These are phyloP conservation scores for Camillea tinctor DNA, from an alignment of 2,329 filamentous ascomycete genomes.

Conservation along the genomic window DNA sequence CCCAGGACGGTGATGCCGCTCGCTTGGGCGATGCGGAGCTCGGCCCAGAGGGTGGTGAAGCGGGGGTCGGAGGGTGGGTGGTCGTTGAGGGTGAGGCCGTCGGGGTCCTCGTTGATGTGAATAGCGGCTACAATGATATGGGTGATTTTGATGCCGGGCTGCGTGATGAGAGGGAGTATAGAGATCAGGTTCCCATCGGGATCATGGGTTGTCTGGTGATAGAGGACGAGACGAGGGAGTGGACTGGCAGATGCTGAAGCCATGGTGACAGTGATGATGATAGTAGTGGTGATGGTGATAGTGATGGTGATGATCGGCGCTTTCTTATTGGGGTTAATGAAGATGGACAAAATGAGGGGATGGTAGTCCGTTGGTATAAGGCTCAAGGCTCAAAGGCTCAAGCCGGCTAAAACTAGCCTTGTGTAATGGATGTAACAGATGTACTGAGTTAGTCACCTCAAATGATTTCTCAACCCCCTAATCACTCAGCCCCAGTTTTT, in stretches of 20 bases:
- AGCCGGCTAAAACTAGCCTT: not conserved
- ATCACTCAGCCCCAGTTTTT: not conserved
- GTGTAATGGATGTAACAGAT: not conserved
- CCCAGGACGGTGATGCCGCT: conserved; percentile 72
- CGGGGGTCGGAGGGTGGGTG: conserved; percentile 62
- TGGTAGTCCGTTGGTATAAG: not conserved
- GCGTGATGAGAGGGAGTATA: conserved; percentile 40
- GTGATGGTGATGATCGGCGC: too few relatives aligned
- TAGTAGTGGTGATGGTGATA: too few relatives aligned
- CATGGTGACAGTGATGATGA: conserved; percentile 20
- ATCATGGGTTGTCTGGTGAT: conserved; percentile 43
- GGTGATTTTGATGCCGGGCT: conserved; percentile 47
- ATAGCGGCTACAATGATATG: conserved; percentile 78
- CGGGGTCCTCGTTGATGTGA: conserved; percentile 68
- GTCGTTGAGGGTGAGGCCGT: conserved; percentile 72
- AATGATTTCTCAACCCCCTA: not conserved
- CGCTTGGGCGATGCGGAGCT: conserved; percentile 66
- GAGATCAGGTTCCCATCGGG: conserved; percentile 38
- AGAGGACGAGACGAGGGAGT: conserved; percentile 30
- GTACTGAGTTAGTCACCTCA: not conserved
- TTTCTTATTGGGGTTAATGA: not conserved
- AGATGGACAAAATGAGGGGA: not conserved
- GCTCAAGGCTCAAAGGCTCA: too few relatives aligned
- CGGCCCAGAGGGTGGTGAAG: conserved; percentile 67
- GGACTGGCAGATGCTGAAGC: conserved; percentile 12